Conservation (phyloP, 805 yeast species). For the Candida wancherniae region DNA sequence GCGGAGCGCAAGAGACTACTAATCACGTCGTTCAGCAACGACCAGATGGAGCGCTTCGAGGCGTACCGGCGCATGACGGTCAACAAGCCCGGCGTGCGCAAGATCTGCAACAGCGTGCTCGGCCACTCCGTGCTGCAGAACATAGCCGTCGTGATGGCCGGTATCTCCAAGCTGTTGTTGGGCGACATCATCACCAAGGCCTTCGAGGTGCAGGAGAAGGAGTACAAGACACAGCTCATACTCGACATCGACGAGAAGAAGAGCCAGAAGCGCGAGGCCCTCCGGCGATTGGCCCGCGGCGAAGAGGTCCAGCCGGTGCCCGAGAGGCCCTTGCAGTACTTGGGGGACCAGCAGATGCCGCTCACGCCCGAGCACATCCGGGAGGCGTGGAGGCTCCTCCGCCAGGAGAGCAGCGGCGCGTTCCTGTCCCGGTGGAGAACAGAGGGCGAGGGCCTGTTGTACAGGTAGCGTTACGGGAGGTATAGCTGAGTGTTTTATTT, state of each 20-base stretch:
- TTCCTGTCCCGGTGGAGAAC: constrained; percentile 64
- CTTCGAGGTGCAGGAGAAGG: constrained; percentile 59
- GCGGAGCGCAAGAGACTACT: constrained; percentile 60
- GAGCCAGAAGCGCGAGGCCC: constrained; percentile 26
- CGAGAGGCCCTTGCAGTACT: constrained; percentile 26
- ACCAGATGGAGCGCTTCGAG: constrained; percentile 83
- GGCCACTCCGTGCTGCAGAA: constrained; percentile 78
- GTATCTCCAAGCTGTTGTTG: constrained; percentile 82
- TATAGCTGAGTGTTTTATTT: background rate
- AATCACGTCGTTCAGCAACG: constrained; percentile 69
- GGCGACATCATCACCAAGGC: constrained; percentile 88
- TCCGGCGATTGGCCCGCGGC: constrained; percentile 39
- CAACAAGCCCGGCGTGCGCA: constrained; percentile 67
- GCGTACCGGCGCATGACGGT: constrained; percentile 69
- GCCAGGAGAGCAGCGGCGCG: constrained; percentile 58
- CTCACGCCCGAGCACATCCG: constrained; percentile 78
- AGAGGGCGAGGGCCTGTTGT: constrained; percentile 62
- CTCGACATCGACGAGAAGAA: constrained; percentile 36
- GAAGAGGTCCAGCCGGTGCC: constrained; percentile 14
- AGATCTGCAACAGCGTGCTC: constrained; percentile 69
- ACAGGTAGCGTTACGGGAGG: constrained; percentile 38
- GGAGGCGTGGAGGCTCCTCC: constrained; percentile 82
- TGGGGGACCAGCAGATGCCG: constrained; percentile 51
- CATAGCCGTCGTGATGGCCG: constrained; percentile 76
- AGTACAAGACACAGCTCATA: constrained; percentile 39